Conservation (phyloP, 106 monocot genomes). For the Apostasia shenzhenica region DNA sequence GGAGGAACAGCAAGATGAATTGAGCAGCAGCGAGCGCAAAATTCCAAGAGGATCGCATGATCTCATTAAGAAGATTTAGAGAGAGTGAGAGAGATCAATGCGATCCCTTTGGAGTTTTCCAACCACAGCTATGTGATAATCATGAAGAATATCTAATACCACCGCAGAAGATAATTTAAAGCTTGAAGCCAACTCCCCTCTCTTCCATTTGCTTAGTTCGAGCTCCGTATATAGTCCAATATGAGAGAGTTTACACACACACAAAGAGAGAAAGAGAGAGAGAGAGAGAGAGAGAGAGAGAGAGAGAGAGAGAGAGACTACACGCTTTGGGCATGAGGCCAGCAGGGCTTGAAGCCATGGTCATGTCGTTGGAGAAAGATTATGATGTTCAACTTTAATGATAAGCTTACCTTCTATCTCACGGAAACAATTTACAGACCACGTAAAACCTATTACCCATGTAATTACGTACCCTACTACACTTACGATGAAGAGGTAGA, state of each 20-base stretch:
- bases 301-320: neutral
- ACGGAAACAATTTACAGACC: no score
- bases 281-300: neutral
- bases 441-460: no score
- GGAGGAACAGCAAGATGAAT: neutral
- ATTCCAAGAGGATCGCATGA: slow-evolving; percentile 25
- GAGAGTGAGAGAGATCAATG: slow-evolving; percentile 17
- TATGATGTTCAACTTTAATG: no score
- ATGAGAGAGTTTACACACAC: no score
- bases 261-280: neutral
- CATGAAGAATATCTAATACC: neutral
- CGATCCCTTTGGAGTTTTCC: slow-evolving; percentile 27
- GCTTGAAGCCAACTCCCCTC: neutral
- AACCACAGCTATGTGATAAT: neutral
- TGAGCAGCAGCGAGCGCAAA: slow-evolving; percentile 13
- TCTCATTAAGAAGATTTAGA: neutral
- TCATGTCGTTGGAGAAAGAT: no score
- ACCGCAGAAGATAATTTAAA: neutral
- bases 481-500: no score
- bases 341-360: neutral
- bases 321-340: neutral
- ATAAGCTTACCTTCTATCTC: no score
- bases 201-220: neutral
- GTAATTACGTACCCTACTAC: no score
- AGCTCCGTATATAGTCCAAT: no score